Percentiles rank a stretch among this genome's conserved stretches.
Conservation (phyloP, 371 early-diverging fungal genomes). For the Mucor sp. region DNA sequence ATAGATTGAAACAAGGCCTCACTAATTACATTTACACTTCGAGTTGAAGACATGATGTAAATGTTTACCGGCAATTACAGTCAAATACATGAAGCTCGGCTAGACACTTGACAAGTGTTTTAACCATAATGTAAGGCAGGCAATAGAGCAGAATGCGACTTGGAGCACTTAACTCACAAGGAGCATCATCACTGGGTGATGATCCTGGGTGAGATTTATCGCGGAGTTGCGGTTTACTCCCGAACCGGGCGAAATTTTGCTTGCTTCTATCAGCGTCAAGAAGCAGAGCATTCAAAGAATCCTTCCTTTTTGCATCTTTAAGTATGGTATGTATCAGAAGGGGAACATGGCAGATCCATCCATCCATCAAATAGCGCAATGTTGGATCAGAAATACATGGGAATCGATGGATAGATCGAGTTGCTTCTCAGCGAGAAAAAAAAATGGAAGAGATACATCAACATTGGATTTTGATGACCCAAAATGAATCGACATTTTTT, state of each 20-base stretch:
- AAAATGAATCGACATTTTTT: neutral
- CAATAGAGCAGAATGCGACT: no score
- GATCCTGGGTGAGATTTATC: neutral
- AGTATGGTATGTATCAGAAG: constrained; percentile 13
- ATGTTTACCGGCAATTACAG: no score
- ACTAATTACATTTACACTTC: no score
- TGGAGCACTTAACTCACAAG: no score
- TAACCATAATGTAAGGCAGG: no score
- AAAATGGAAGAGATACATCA: neutral
- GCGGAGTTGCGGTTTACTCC: neutral
- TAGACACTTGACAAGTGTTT: no score
- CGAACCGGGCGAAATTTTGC: constrained; percentile 9
- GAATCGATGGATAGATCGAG: neutral
- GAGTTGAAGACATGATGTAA: no score
- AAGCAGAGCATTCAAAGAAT: constrained; percentile 4
- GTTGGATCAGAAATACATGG: neutral
- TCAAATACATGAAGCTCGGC: no score
- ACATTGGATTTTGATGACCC: neutral
- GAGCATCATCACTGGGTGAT: no score
- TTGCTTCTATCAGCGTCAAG: constrained; percentile 4
- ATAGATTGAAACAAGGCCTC: no score
- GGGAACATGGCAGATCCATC: constrained; percentile 1
- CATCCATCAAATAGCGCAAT: constrained; percentile 6
- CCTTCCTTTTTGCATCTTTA: constrained; percentile 20
- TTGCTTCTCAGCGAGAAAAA: neutral